These are phyloP conservation scores for Blastocystis sp. DNA, from an alignment of 352 stramenopile species.

Conservation along the genomic window DNA sequence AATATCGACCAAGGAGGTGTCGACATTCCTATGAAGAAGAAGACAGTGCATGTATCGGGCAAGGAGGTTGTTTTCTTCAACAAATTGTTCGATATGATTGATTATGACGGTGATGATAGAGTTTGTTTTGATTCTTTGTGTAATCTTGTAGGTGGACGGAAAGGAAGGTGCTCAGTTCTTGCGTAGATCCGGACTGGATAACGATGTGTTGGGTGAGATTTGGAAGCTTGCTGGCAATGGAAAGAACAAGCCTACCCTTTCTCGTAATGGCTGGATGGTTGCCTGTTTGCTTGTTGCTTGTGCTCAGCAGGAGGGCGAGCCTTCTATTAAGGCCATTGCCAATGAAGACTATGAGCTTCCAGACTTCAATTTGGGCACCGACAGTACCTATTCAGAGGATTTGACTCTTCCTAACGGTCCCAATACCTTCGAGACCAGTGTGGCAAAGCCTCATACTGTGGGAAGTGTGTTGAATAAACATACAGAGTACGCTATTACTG, in stretches of 20 bases:
- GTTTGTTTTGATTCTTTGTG: neutral
- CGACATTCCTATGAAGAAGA: conserved; percentile 61
- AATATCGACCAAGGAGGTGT: conserved; percentile 60
- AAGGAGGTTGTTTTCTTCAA: conserved; percentile 59
- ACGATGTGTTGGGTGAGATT: conserved; percentile 53
- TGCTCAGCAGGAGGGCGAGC: conserved; percentile 57
- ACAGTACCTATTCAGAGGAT: conserved; percentile 38
- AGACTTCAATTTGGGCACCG: conserved; percentile 14
- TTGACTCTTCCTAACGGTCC: conserved; percentile 35
- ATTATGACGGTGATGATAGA: conserved; percentile 56
- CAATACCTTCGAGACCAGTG: conserved; percentile 7
- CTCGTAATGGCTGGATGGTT: conserved; percentile 57
- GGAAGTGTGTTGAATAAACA: conserved; percentile 54
- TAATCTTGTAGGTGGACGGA: conserved; percentile 47
- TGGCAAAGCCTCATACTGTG: conserved; percentile 54
- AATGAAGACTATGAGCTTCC: conserved; percentile 23
- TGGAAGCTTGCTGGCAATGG: conserved; percentile 60
- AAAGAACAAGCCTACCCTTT: conserved; percentile 60
- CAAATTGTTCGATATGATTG: conserved; percentile 58
- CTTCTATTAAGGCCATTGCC: conserved; percentile 56
- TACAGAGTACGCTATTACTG: conserved; percentile 55
- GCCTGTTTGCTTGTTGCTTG: conserved; percentile 43
- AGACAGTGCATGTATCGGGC: conserved; percentile 47
- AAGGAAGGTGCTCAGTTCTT: conserved; percentile 59
- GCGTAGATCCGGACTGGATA: conserved; percentile 57